These are phyloP conservation scores for Chalciporus sphaerocephalus DNA, from an alignment of 768 basidiomycete species.

Conservation along the genomic window DNA sequence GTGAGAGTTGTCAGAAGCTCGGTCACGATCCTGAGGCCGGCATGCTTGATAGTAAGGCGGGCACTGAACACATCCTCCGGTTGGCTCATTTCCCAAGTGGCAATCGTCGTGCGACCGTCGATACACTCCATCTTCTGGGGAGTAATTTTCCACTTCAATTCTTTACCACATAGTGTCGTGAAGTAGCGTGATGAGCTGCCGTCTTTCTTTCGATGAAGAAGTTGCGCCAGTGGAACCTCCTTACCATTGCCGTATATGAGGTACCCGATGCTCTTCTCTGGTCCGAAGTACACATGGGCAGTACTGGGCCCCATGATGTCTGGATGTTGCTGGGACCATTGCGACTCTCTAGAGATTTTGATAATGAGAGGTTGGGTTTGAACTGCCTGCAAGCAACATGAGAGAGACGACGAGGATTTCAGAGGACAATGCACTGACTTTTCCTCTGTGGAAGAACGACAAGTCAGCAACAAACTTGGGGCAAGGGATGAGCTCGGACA, in stretches of 20 bases:
- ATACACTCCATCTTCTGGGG: constrained; percentile 68
- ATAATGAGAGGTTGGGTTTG: constrained; percentile 57
- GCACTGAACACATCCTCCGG: constrained; percentile 57
- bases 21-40: constrained; percentile 61
- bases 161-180: constrained; percentile 59
- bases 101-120: constrained; percentile 57
- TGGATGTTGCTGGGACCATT: constrained; percentile 65
- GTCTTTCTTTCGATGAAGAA: constrained; percentile 54
- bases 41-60: constrained; percentile 52
- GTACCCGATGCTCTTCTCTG: constrained; percentile 54
- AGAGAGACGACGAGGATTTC: neutral
- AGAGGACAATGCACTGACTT: constrained; percentile 12
- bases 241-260: constrained; percentile 65
- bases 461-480: constrained; percentile 3
- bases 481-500: constrained; percentile 23
- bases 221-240: constrained; percentile 53
- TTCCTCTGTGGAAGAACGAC: constrained; percentile 13
- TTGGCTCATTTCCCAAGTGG: constrained; percentile 62
- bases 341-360: constrained; percentile 57
- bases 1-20: constrained; percentile 74
- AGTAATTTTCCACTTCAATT: constrained; percentile 72
- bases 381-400: constrained; percentile 40
- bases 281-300: constrained; percentile 74
- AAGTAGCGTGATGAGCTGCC: constrained; percentile 71
- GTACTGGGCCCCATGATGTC: constrained; percentile 77